A percentile compares a stretch with the other conserved stretches of the same genome.
phyloP scores from a whole-genome alignment of 2,329 filamentous ascomycete genomes.

The Phialophora chinensis region DNA sequence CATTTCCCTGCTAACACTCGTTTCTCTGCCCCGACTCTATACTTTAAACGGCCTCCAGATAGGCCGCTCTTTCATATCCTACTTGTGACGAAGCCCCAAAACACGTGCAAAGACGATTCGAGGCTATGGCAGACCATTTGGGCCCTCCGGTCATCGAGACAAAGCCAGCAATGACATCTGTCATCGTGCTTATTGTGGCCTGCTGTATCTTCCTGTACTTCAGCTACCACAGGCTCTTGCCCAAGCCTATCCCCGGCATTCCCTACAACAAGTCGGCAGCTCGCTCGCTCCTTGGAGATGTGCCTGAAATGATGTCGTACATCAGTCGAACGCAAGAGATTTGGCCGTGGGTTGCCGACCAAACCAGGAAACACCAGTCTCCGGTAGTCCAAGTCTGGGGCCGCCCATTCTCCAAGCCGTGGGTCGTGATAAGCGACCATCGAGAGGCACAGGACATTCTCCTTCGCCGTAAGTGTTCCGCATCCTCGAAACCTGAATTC shows the following conservation, averaged over 20 bases:
- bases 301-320: slow-evolving; percentile 22
- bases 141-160: background rate
- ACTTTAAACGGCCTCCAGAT: background rate
- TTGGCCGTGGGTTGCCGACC: slow-evolving; percentile 17
- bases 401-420: slow-evolving; percentile 51
- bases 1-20: background rate
- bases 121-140: background rate
- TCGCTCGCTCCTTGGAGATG: slow-evolving; percentile 15
- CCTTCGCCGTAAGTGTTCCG: background rate
- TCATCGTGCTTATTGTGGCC: background rate
- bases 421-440: slow-evolving; percentile 48
- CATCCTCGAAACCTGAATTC: background rate
- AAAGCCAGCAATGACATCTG: background rate
- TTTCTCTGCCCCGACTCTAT: background rate
- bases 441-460: slow-evolving; percentile 36
- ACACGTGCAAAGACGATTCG: background rate
- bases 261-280: slow-evolving; percentile 22
- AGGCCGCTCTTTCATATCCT: background rate
- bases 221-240: slow-evolving; percentile 18
- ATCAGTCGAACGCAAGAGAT: slow-evolving; percentile 12
- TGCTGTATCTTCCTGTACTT: slow-evolving; percentile 3
- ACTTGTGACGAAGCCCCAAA: background rate
- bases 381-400: slow-evolving; percentile 58
- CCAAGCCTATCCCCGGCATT: slow-evolving; percentile 24
- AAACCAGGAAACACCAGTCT: slow-evolving; percentile 43